Evolutionary conservation across 805 yeast species (phyloP).

Genomic region (Yamadazyma olivae): DNA sequence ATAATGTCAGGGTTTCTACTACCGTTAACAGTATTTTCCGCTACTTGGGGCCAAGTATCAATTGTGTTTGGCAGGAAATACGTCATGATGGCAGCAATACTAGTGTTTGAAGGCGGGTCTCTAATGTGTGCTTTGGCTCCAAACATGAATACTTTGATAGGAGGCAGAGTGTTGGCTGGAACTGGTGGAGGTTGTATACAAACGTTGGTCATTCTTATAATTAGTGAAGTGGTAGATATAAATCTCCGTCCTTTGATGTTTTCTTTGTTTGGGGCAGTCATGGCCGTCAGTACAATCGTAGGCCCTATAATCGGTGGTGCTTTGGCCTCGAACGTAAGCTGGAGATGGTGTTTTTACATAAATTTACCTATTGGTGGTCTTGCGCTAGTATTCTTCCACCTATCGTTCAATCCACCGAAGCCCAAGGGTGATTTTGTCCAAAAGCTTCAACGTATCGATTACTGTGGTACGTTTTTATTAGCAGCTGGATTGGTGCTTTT

Average conservation of each 20-base stretch:
- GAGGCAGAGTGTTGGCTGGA: constrained; percentile 39
- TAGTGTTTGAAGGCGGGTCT: constrained; percentile 21
- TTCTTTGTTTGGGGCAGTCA: constrained; percentile 36
- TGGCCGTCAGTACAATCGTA: constrained; percentile 46
- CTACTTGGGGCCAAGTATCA: constrained; percentile 36
- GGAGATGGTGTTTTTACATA: constrained; percentile 77
- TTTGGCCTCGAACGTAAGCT: constrained; percentile 50
- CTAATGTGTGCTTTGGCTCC: constrained; percentile 36
- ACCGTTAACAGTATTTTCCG: constrained; percentile 29
- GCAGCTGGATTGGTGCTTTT: constrained; percentile 42
- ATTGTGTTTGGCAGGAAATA: constrained; percentile 36
- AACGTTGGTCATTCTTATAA: constrained; percentile 23
- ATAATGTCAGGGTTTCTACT: constrained; percentile 34
- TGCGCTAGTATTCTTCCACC: constrained; percentile 33
- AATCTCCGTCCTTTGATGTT: constrained; percentile 33
- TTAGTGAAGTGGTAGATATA: constrained; percentile 30
- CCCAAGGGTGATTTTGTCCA: constrained; percentile 33
- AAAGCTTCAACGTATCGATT: constrained; percentile 45
- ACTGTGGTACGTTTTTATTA: constrained; percentile 40
- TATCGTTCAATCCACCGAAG: constrained; percentile 45
- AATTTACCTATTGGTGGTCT: constrained; percentile 64
- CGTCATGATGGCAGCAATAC: constrained; percentile 14
- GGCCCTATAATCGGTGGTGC: constrained; percentile 71
- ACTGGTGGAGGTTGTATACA: constrained; percentile 37
- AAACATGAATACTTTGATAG: constrained; percentile 36